These are phyloP conservation scores for Solanum arcanum DNA, from an alignment of 257 asterid genomes.

Conservation along the genomic window DNA sequence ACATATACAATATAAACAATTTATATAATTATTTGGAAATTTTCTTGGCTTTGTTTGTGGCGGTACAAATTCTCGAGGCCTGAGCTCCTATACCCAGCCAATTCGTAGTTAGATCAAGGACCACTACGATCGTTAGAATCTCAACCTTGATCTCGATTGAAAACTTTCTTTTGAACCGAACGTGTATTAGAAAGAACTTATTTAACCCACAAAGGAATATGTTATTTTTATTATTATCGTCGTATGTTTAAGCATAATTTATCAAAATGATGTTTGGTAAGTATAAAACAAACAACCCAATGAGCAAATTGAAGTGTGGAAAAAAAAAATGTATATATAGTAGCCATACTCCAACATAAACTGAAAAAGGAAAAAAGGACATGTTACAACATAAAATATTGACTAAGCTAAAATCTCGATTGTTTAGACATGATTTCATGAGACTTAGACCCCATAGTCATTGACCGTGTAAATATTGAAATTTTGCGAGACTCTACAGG, in stretches of 20 bases:
- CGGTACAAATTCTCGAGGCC: too few species aligned
- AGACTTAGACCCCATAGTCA: neutral
- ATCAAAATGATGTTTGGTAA: neutral
- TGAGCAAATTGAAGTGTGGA: neutral
- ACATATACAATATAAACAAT: neutral
- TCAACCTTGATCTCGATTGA: too few species aligned
- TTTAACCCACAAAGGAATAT: too few species aligned
- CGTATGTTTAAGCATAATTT: neutral
- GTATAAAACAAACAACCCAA: neutral
- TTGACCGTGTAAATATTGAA: too few species aligned
- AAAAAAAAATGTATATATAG: neutral
- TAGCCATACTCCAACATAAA: too few species aligned
- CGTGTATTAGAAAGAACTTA: too few species aligned
- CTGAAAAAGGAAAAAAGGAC: too few species aligned
- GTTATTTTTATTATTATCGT: neutral
- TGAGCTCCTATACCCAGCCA: too few species aligned
- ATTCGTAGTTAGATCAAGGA: too few species aligned
- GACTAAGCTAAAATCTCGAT: neutral
- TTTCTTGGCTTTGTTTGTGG: too few species aligned
- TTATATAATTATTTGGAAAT: neutral
- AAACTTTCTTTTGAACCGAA: fast-evolving
- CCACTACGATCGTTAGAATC: too few species aligned
- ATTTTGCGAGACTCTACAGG: too few species aligned
- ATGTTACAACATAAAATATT: neutral
- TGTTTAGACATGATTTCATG: neutral